Evolutionary conservation across 2,329 filamentous ascomycete species (phyloP), one percentile per base, ranked within the genome.

Genomic region (Macroventuria anomochaeta): DNA sequence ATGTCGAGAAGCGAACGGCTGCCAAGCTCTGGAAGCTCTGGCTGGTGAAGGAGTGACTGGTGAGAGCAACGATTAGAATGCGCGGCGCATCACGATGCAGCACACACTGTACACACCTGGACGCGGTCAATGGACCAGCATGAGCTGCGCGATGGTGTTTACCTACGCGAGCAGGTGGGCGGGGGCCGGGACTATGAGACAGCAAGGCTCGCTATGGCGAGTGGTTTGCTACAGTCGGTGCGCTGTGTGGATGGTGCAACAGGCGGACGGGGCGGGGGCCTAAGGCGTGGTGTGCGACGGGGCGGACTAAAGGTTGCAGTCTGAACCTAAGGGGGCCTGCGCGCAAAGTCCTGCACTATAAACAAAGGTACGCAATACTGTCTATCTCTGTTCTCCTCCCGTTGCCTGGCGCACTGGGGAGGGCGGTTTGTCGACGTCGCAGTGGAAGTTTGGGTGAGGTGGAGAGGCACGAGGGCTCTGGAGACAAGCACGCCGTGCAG

Each of bases 1-100:
- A 57, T 57, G 63, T 67, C 68, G 74, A 64, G 69, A 76, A 75
- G 75, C 62, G 73, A 76, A 65, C 61, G 75, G 74, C 76, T 72
- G 73, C 73, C 72, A 72, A 69, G 63, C 46, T 56, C 40, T 53
- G 65, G 68, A 72, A 69, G 63, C 46, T 56, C 40, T 53, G 65
- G 68, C 68, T 72, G 71, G 70, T 55, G 46, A 50, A 42, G 53
- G 53, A 55, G 47, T 41, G 53, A 46, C 46, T 50, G 52, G 10
- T 5, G 26, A 43, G 31, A 55, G 28, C 12, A 32, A 20, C 17
- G 32, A 26, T 53, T 41, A 53, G 49, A 18, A 21, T 5, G 31
- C 38, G 1, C 23, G 13, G 38, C 29, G 29, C 36, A 38, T 25
- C 23, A 41, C 32, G 46, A 38, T 37, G 31, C 38, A 38, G 21